These are phyloP conservation scores for Aspergillus sp. DNA, from an alignment of 2,329 filamentous ascomycete species.

Conservation along the genomic window DNA sequence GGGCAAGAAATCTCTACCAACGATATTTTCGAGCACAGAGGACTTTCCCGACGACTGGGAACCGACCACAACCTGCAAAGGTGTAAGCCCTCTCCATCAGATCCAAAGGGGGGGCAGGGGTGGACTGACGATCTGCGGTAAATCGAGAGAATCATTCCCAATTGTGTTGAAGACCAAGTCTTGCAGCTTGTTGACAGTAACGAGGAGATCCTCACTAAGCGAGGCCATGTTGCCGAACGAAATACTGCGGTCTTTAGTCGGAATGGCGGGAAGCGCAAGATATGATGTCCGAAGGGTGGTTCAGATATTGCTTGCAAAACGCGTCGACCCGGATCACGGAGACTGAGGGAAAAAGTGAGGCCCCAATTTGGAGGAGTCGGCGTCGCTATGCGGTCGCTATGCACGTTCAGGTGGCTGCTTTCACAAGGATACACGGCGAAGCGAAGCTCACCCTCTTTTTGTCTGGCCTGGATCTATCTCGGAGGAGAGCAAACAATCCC, in stretches of 20 bases:
- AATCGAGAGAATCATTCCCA: conserved; percentile 94
- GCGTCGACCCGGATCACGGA: too few species aligned
- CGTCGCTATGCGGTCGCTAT: too few species aligned
- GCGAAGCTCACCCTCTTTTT: conserved; percentile 5
- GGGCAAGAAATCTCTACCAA: conserved; percentile 94
- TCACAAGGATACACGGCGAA: background rate
- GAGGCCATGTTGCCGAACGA: conserved; percentile 69
- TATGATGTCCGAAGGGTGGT: too few species aligned
- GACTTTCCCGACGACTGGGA: conserved; percentile 99
- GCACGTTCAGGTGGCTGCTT: too few species aligned
- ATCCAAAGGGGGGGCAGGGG: background rate
- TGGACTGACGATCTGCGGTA: conserved; percentile 87
- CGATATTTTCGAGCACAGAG: conserved; percentile 97
- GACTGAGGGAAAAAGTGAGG: too few species aligned
- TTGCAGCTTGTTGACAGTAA: conserved; percentile 96
- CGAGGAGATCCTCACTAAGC: conserved; percentile 91
- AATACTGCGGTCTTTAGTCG: too few species aligned
- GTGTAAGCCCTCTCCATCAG: background rate
- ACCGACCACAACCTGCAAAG: conserved; percentile 82
- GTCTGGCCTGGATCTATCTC: background rate
- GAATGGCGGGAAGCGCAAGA: too few species aligned
- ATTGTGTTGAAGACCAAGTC: conserved; percentile 99
- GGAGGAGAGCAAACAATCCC: background rate
- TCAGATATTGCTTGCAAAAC: too few species aligned
- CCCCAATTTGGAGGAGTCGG: too few species aligned